phyloP scores from a whole-genome alignment of 331 rosid genomes.

The Quercus lobata region DNA sequence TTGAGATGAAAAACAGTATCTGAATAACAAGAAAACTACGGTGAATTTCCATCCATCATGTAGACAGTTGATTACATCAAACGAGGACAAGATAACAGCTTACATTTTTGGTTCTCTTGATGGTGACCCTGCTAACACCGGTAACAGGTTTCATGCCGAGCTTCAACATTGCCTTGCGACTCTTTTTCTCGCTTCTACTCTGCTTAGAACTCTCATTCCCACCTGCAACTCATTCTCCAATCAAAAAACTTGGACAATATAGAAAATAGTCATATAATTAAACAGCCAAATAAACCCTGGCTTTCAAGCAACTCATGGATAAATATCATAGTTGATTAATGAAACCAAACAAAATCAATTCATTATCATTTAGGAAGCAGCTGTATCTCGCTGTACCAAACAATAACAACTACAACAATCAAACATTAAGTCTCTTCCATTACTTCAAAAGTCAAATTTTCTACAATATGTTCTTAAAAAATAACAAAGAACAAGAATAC shows the following conservation, averaged over 20 bases:
- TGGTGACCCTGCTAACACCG: slow-evolving; percentile 80
- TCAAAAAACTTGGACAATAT: not conserved
- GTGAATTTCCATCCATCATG: not conserved
- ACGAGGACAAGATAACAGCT: slow-evolving; percentile 6
- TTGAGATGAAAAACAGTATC: slow-evolving; percentile 83
- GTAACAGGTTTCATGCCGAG: slow-evolving; percentile 79
- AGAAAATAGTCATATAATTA: not conserved
- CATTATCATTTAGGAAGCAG: not conserved
- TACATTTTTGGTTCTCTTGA: slow-evolving; percentile 84
- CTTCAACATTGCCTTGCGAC: slow-evolving; percentile 89
- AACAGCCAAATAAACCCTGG: not conserved
- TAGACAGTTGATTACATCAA: not conserved
- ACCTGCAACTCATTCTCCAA: slow-evolving; percentile 37
- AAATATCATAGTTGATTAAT: not conserved
- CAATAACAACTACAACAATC: too few species aligned
- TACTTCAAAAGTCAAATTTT: not conserved
- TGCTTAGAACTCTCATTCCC: slow-evolving; percentile 68
- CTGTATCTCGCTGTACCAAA: not conserved
- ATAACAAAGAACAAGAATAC: not conserved
- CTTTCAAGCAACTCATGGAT: not conserved
- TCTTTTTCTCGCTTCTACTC: slow-evolving; percentile 91
- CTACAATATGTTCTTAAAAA: not conserved
- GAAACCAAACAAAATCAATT: not conserved
- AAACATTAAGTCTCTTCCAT: not conserved
- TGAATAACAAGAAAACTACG: slow-evolving; percentile 13